These are phyloP conservation scores for Luffa acutangula DNA, from an alignment of 306 rosid species.

Conservation along the genomic window DNA sequence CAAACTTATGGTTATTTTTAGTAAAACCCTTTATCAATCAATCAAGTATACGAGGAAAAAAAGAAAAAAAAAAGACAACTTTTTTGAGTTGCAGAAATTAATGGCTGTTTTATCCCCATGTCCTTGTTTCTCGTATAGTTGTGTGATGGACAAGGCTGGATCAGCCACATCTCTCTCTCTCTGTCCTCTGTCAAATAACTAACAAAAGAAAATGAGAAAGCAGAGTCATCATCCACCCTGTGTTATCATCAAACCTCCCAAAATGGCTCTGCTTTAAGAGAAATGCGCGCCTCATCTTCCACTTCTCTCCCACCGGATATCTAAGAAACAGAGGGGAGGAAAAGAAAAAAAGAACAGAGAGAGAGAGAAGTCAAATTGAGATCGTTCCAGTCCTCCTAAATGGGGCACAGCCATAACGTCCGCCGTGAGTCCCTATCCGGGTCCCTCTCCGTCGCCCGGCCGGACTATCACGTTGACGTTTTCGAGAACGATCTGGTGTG, in stretches of 20 bases:
- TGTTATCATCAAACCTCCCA: conserved; percentile 7
- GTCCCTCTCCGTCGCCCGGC: conserved; percentile 21
- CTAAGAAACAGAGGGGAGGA: neutral
- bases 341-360: neutral
- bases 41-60: neutral
- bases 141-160: conserved; percentile 30
- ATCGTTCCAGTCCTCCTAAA: conserved; percentile 10
- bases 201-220: neutral
- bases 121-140: conserved; percentile 27
- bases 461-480: conserved; percentile 17
- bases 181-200: conserved; percentile 3
- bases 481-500: conserved; percentile 25
- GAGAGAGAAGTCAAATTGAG: neutral
- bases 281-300: conserved; percentile 20
- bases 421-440: conserved; percentile 60
- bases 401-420: conserved; percentile 85
- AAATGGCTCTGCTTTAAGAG: conserved; percentile 20
- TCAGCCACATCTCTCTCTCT: conserved; percentile 13
- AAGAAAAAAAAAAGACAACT: neutral
- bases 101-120: conserved; percentile 1
- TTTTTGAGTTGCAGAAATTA: neutral
- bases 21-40: neutral
- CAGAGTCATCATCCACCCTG: neutral
- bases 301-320: conserved; percentile 25
- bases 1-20: neutral